Conservation (phyloP, 805 yeast genomes). For the Limtongia smithiae region DNA sequence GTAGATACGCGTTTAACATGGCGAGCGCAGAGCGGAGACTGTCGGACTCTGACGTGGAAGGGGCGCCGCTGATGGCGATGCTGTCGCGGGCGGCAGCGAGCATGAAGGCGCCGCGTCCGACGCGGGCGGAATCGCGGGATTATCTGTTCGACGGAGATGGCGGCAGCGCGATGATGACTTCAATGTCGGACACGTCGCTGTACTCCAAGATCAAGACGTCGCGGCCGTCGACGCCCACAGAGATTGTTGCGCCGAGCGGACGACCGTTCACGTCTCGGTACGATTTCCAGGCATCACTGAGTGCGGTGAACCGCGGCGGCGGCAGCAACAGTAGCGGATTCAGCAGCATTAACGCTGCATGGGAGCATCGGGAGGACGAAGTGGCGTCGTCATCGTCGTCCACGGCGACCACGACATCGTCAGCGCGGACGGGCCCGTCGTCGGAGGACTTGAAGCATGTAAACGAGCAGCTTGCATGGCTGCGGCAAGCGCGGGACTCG, state of each 20-base stretch:
- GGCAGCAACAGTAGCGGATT: neutral
- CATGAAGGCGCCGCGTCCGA: neutral
- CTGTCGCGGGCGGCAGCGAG: neutral
- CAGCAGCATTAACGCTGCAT: neutral
- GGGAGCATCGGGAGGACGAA: too few species aligned
- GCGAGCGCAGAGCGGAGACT: constrained; percentile 10
- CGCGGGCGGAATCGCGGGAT: neutral
- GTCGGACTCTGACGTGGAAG: constrained; percentile 12
- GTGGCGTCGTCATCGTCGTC: too few species aligned
- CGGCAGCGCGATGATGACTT: neutral
- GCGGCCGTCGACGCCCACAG: constrained; percentile 16
- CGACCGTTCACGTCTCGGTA: constrained; percentile 33
- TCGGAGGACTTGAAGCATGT: constrained; percentile 26
- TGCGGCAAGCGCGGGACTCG: constrained; percentile 13
- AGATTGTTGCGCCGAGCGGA: constrained; percentile 19
- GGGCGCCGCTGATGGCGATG: constrained; percentile 7
- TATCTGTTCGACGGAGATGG: too few species aligned
- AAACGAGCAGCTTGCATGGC: constrained; percentile 21
- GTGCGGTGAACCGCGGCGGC: constrained; percentile 21
- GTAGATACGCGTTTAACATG: neutral
- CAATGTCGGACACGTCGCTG: neutral
- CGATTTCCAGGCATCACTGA: constrained; percentile 35
- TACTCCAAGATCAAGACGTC: neutral
- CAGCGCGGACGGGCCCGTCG: too few species aligned
- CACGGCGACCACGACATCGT: neutral